phyloP scores from a whole-genome alignment of 2,329 filamentous ascomycete genomes.

The Aulographum hederae region DNA sequence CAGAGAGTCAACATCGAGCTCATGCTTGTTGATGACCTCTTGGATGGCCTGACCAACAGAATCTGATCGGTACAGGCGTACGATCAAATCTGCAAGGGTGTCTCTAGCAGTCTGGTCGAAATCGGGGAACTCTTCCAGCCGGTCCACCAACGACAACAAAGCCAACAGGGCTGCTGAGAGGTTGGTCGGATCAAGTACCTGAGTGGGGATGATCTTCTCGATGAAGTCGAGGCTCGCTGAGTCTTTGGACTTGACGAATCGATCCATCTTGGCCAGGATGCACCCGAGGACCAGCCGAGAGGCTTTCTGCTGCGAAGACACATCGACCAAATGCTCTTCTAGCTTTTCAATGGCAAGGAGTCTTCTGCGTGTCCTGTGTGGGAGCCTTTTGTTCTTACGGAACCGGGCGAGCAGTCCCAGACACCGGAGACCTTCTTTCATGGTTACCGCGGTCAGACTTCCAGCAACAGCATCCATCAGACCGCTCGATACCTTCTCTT shows the following conservation, averaged over 20 bases:
- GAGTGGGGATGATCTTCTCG: not conserved
- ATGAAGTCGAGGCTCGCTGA: not conserved
- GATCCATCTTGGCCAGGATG: not conserved
- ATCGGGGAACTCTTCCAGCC: not conserved
- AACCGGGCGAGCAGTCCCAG: constrained; percentile 69
- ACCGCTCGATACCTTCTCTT: constrained; percentile 62
- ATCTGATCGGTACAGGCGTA: not conserved
- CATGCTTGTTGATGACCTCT: not conserved
- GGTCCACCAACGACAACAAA: not conserved
- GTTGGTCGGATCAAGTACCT: not conserved
- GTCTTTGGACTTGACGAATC: not conserved
- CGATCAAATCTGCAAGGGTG: not conserved
- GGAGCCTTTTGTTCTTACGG: constrained; percentile 50
- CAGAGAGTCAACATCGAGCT: not conserved
- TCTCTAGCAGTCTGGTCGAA: not conserved
- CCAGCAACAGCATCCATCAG: constrained; percentile 73
- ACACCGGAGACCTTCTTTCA: constrained; percentile 58
- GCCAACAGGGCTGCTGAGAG: not conserved
- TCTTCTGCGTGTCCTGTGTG: constrained; percentile 47
- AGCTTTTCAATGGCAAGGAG: not conserved
- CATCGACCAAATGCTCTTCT: not conserved
- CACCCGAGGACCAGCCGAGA: not conserved
- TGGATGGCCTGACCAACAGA: not conserved
- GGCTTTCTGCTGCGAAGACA: not conserved
- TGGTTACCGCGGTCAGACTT: constrained; percentile 53